phyloP scores from a whole-genome alignment of 2,329 filamentous ascomycete species.

The Stagonosporopsis vannaccii region DNA sequence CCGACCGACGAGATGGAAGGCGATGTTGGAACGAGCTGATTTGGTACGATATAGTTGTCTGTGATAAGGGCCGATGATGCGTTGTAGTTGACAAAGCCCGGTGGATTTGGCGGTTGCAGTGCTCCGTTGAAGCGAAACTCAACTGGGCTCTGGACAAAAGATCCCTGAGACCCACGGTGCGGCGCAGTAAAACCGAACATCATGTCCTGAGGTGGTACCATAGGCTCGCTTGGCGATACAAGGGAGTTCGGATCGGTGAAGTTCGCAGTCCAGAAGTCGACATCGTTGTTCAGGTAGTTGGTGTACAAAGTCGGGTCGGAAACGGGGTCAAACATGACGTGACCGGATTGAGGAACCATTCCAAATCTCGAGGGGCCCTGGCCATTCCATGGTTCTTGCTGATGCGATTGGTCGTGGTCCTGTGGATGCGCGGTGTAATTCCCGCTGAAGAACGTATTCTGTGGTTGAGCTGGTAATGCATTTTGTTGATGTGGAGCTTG shows the following conservation, averaged over 20 bases:
- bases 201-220: conserved; percentile 31
- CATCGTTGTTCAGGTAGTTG: conserved; percentile 26
- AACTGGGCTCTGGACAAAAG: conserved; percentile 28
- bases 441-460: conserved; percentile 27
- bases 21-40: conserved; percentile 28
- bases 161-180: conserved; percentile 20
- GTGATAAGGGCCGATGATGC: conserved; percentile 35
- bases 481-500: conserved; percentile 27
- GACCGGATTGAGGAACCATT: conserved; percentile 36
- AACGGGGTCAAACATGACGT: conserved; percentile 41
- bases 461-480: conserved; percentile 26
- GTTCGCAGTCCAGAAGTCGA: conserved; percentile 36
- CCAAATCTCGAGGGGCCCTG: conserved; percentile 38
- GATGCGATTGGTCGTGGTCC: conserved; percentile 24
- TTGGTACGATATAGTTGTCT: conserved; percentile 30
- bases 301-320: conserved; percentile 36
- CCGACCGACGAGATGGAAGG: conserved; percentile 33
- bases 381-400: conserved; percentile 44
- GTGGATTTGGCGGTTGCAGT: conserved; percentile 36
- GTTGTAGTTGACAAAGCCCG: conserved; percentile 40
- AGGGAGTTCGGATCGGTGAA: conserved; percentile 38
- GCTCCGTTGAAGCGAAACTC: conserved; percentile 31
- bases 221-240: conserved; percentile 40
- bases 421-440: conserved; percentile 26
- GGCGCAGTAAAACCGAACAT: conserved; percentile 27